Percentiles rank a stretch among this genome's conserved stretches.
phyloP scores from a whole-genome alignment of 805 yeast genomes.

The Schwanniomyces vanrijiae region DNA sequence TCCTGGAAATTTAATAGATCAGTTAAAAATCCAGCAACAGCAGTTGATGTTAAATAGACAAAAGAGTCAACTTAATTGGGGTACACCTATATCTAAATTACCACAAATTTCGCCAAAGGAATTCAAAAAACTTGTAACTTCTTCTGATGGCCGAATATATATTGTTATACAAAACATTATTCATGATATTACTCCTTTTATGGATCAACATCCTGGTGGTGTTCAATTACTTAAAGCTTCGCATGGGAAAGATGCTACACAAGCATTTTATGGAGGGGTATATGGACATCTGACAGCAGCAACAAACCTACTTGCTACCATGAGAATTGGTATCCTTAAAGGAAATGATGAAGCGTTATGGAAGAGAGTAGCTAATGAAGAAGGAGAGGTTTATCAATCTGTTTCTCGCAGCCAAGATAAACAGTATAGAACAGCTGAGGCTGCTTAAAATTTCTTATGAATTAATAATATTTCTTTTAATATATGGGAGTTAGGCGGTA shows the following conservation, averaged over 20 bases:
- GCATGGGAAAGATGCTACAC: slow-evolving; percentile 90
- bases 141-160: slow-evolving; percentile 50
- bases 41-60: slow-evolving; percentile 78
- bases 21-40: slow-evolving; percentile 56
- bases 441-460: slow-evolving; percentile 22
- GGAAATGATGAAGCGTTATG: slow-evolving; percentile 83
- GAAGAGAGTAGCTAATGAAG: slow-evolving; percentile 69
- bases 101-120: slow-evolving; percentile 61
- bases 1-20: slow-evolving; percentile 70
- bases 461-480: background rate
- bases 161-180: slow-evolving; percentile 88
- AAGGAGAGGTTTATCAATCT: slow-evolving; percentile 45
- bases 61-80: slow-evolving; percentile 85
- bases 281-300: slow-evolving; percentile 94
- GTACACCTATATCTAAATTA: slow-evolving; percentile 84
- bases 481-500: background rate
- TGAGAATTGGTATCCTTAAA: slow-evolving; percentile 86
- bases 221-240: slow-evolving; percentile 73
- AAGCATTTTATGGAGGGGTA: slow-evolving; percentile 93
- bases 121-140: slow-evolving; percentile 38
- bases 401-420: slow-evolving; percentile 15
- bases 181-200: slow-evolving; percentile 89
- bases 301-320: slow-evolving; percentile 82
- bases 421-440: slow-evolving; percentile 34
- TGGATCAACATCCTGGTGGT: slow-evolving; percentile 95